Evolutionary conservation across 2,329 filamentous ascomycete genomes (phyloP).

Genomic region (Elsinoe arachidis): DNA sequence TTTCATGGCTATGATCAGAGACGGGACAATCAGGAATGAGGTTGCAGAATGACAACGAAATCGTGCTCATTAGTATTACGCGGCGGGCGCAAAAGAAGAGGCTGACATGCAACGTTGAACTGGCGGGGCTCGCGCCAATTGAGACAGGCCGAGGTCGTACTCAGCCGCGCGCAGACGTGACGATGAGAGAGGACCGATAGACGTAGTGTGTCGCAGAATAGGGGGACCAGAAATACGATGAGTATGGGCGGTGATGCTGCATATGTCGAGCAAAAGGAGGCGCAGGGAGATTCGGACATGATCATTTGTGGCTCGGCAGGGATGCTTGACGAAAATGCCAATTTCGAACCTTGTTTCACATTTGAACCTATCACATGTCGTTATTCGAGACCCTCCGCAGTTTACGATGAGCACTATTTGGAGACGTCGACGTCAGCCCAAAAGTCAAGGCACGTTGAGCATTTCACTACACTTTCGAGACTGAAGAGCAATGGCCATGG

Average conservation of each 20-base stretch:
- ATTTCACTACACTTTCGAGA: too few relatives aligned
- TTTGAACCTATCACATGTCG: too few relatives aligned
- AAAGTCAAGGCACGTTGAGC: too few relatives aligned
- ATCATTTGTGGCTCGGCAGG: slow-evolving; percentile 1
- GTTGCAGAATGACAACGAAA: background rate
- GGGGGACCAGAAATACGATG: background rate
- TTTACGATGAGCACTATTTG: too few relatives aligned
- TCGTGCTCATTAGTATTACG: background rate
- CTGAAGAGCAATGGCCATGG: background rate
- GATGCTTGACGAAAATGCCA: slow-evolving; percentile 1
- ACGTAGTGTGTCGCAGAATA: background rate
- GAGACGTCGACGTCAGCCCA: too few relatives aligned
- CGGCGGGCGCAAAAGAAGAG: slow-evolving; percentile 10
- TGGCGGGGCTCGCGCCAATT: background rate
- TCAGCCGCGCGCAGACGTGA: too few relatives aligned
- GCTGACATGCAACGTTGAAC: slow-evolving; percentile 11
- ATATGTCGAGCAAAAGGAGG: background rate
- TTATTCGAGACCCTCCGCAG: too few relatives aligned
- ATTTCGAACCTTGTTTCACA: slow-evolving; percentile 1
- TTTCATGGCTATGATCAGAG: slow-evolving; percentile 15
- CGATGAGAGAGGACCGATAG: background rate
- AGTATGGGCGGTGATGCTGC: background rate
- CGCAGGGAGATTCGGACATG: background rate
- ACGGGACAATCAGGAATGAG: background rate
- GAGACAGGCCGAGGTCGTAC: background rate